Conservation (phyloP, 2,329 filamentous ascomycete species). For the Emydomyces testavorans region DNA sequence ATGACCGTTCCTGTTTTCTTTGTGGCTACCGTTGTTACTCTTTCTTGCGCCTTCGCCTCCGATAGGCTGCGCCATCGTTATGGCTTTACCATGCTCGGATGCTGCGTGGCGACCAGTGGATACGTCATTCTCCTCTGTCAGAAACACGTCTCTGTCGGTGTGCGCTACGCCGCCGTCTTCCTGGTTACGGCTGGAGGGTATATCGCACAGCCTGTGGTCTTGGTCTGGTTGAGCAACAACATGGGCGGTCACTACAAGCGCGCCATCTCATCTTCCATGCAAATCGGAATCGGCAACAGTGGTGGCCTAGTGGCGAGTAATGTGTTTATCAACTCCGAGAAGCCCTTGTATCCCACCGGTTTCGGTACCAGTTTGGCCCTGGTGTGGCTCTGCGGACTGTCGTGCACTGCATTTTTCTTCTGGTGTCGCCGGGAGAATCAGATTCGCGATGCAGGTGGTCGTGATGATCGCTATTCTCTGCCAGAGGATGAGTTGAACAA, state of each 20-base stretch:
- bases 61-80: slow-evolving; percentile 44
- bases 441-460: slow-evolving; percentile 26
- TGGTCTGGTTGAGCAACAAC: slow-evolving; percentile 49
- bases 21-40: slow-evolving; percentile 50
- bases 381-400: slow-evolving; percentile 27
- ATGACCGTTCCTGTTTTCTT: slow-evolving; percentile 47
- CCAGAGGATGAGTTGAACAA: slow-evolving; percentile 29
- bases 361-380: slow-evolving; percentile 24
- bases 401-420: slow-evolving; percentile 24
- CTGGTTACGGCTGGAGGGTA: slow-evolving; percentile 45
- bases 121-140: slow-evolving; percentile 47
- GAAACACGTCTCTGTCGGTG: slow-evolving; percentile 36
- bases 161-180: slow-evolving; percentile 46
- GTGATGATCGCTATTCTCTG: slow-evolving; percentile 27
- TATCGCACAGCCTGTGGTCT: slow-evolving; percentile 43
- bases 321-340: slow-evolving; percentile 24
- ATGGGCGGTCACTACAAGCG: slow-evolving; percentile 49
- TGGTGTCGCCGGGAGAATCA: slow-evolving; percentile 30
- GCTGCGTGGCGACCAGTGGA: slow-evolving; percentile 41
- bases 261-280: slow-evolving; percentile 42
- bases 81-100: slow-evolving; percentile 43
- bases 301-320: slow-evolving; percentile 29
- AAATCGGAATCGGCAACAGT: slow-evolving; percentile 33
- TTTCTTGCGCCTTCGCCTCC: slow-evolving; percentile 41
- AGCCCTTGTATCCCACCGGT: slow-evolving; percentile 23